A percentile compares a stretch with the other conserved stretches of the same genome.
Evolutionary conservation across 2,329 filamentous ascomycete genomes (phyloP).

Genomic region (Penicillium freii): DNA sequence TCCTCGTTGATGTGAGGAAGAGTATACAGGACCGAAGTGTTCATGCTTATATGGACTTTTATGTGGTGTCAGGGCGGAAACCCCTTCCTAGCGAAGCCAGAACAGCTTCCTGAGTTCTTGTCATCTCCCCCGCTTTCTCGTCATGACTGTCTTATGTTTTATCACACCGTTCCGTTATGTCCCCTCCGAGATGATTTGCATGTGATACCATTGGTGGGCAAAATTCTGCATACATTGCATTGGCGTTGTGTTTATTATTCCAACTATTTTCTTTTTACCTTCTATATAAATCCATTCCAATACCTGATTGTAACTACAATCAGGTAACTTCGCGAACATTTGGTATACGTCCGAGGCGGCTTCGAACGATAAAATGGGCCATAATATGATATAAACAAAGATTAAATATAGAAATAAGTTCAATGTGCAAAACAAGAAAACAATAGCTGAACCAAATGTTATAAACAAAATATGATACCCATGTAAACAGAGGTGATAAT

Average conservation of each 20-base stretch:
- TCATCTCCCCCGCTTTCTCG: not conserved
- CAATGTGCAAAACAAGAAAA: not conserved
- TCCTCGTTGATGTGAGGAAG: slow-evolving; percentile 45
- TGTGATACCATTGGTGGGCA: slow-evolving; percentile 29
- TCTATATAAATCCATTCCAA: not conserved
- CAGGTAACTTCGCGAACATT: not conserved
- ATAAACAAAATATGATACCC: not conserved
- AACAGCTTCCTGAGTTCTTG: slow-evolving; percentile 8
- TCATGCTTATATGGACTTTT: slow-evolving; percentile 44
- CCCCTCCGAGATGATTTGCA: slow-evolving; percentile 26
- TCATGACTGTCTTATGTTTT: slow-evolving; percentile 12
- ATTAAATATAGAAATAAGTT: not conserved
- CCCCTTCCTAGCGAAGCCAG: slow-evolving; percentile 24
- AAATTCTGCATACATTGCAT: slow-evolving; percentile 24
- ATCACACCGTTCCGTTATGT: slow-evolving; percentile 13
- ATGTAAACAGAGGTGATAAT: slow-evolving; percentile 4
- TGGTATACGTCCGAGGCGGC: not conserved
- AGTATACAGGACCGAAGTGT: slow-evolving; percentile 41
- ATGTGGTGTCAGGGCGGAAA: slow-evolving; percentile 41
- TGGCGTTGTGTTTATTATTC: slow-evolving; percentile 20
- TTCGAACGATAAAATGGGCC: not conserved
- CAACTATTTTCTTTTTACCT: not conserved
- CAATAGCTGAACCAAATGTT: not conserved
- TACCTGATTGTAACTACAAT: no score
- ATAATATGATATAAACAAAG: not conserved